Conservation (phyloP, 306 rosid species). For the Cucurbita maxima region DNA sequence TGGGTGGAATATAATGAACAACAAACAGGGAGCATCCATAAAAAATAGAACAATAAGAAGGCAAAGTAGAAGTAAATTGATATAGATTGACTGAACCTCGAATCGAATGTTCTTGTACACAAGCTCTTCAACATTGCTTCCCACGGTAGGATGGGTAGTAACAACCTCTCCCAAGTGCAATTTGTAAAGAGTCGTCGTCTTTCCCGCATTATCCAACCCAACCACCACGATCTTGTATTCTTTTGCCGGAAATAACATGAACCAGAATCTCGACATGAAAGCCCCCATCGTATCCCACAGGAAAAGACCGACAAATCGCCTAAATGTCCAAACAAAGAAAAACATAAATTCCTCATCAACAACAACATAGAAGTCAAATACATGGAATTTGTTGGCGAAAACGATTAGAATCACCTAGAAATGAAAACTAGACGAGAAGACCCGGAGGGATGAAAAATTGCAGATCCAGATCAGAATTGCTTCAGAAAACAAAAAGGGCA, state of each 20-base stretch:
- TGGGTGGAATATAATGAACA: background rate
- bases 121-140: conserved; percentile 95
- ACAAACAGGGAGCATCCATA: background rate
- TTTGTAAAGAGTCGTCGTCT: conserved; percentile 91
- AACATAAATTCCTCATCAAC: background rate
- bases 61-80: background rate
- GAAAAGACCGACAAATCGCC: conserved; percentile 6
- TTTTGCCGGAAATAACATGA: conserved; percentile 84
- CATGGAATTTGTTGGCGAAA: background rate
- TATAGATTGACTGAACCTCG: conserved; percentile 34
- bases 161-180: conserved; percentile 96
- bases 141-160: conserved; percentile 92
- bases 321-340: conserved; percentile 6
- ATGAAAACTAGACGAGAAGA: no score
- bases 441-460: background rate
- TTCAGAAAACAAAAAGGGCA: background rate
- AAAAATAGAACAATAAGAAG: background rate
- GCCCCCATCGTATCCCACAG: conserved; percentile 50
- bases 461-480: conserved; percentile 4
- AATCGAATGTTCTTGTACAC: conserved; percentile 91
- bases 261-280: conserved; percentile 64
- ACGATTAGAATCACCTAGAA: background rate
- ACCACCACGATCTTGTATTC: conserved; percentile 91
- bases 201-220: conserved; percentile 94
- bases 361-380: background rate